phyloP scores from a whole-genome alignment of 371 early-diverging fungal genomes.

The Syncephalastrum sp. region DNA sequence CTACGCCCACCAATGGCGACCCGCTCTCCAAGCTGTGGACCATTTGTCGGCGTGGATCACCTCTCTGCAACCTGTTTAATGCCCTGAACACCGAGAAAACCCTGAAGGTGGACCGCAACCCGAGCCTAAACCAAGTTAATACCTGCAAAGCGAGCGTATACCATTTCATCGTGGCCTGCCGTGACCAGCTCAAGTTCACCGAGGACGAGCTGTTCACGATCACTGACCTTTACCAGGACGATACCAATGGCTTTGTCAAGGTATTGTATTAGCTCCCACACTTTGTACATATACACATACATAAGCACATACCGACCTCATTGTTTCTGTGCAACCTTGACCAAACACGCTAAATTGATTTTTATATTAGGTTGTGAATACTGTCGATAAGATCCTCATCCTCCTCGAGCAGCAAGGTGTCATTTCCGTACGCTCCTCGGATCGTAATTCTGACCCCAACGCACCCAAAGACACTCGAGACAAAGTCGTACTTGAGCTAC shows the following conservation, averaged over 20 bases:
- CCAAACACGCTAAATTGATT: constrained; percentile 3
- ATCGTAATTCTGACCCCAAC: constrained; percentile 52
- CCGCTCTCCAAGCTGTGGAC: constrained; percentile 88
- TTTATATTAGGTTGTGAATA: constrained; percentile 55
- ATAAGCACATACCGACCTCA: too few species aligned
- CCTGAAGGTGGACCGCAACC: constrained; percentile 52
- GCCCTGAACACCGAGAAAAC: constrained; percentile 62
- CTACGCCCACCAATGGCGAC: constrained; percentile 47
- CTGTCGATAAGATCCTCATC: constrained; percentile 67
- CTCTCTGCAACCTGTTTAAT: constrained; percentile 83
- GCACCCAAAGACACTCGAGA: constrained; percentile 81
- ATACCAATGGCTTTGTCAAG: constrained; percentile 94
- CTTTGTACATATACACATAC: too few species aligned
- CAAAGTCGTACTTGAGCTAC: constrained; percentile 82
- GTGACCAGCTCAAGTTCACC: constrained; percentile 61
- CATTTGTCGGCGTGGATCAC: constrained; percentile 83
- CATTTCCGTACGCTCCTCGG: constrained; percentile 48
- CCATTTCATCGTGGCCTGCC: constrained; percentile 74
- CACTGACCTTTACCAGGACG: constrained; percentile 87
- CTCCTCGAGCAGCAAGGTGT: constrained; percentile 66
- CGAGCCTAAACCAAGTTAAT: constrained; percentile 59
- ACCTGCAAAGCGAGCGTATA: constrained; percentile 84
- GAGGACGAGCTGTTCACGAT: constrained; percentile 85
- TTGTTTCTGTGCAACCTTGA: too few species aligned
- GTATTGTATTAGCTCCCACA: constrained; percentile 41